Evolutionary conservation across 495 filamentous ascomycete species (phyloP).

Genomic region (Endocarpon pusillum): DNA sequence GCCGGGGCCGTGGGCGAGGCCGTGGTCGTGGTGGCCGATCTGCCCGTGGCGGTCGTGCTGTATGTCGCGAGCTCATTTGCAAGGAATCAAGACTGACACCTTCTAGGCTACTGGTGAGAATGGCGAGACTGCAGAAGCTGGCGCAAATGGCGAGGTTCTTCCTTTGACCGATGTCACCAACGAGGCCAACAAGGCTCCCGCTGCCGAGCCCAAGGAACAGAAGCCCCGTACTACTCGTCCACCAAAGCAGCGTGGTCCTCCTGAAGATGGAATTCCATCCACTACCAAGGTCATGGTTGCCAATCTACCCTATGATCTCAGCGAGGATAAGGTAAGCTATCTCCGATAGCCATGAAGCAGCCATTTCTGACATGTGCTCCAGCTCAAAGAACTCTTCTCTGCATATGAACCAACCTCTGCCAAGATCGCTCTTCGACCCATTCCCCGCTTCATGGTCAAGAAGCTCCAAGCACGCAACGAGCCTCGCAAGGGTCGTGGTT

Average conservation of each 20-base stretch:
- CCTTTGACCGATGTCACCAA: constrained; percentile 45
- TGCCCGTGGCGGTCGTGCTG: constrained; percentile 45
- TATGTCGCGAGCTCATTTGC: not conserved
- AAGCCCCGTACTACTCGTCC: constrained; percentile 31
- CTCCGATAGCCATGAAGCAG: not conserved
- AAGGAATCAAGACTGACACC: not conserved
- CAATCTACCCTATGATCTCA: constrained; percentile 94
- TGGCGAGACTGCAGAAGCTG: constrained; percentile 22
- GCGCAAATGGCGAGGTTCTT: constrained; percentile 29
- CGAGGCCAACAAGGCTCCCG: constrained; percentile 35
- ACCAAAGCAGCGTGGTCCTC: constrained; percentile 71
- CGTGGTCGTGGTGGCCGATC: constrained; percentile 47
- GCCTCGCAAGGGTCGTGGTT: constrained; percentile 96
- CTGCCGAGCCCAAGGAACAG: constrained; percentile 27
- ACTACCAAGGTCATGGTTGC: constrained; percentile 99
- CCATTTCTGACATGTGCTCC: constrained; percentile 22
- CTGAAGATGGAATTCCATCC: constrained; percentile 92
- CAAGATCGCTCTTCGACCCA: constrained; percentile 95
- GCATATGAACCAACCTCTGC: constrained; percentile 80
- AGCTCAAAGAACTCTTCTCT: constrained; percentile 94
- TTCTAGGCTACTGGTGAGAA: constrained; percentile 4
- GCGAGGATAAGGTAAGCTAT: constrained; percentile 73
- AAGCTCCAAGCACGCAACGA: constrained; percentile 96
- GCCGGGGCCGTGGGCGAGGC: constrained; percentile 59
- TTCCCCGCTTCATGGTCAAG: constrained; percentile 99